Conservation (phyloP, 805 yeast genomes). For the Ogataea henricii region DNA sequence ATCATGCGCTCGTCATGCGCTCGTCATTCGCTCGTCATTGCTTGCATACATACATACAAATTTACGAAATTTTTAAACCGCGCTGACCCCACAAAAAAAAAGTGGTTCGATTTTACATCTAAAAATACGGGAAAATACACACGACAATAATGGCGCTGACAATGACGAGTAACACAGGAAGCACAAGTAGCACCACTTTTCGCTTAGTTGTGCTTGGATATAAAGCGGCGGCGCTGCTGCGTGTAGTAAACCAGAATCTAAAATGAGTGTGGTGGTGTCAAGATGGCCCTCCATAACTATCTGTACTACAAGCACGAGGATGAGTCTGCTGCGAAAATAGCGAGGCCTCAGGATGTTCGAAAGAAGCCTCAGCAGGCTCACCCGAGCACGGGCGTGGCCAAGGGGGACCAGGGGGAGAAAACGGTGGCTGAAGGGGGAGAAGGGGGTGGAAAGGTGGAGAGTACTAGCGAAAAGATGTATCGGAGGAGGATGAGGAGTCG, state of each 20-base stretch:
- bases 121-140: background rate
- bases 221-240: background rate
- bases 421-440: background rate
- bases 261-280: background rate
- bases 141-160: background rate
- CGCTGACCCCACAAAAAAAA: slow-evolving; percentile 7
- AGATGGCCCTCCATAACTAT: slow-evolving; percentile 48
- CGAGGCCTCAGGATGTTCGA: slow-evolving; percentile 37
- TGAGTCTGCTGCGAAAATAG: slow-evolving; percentile 38
- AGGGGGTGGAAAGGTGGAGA: background rate
- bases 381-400: too few species aligned
- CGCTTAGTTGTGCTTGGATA: background rate
- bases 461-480: background rate
- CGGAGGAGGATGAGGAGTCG: background rate
- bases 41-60: background rate
- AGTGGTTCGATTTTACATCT: slow-evolving; percentile 14
- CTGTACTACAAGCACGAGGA: slow-evolving; percentile 45
- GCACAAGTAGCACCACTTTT: slow-evolving; percentile 4
- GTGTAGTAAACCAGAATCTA: background rate
- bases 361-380: too few species aligned
- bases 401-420: too few species aligned
- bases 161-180: background rate
- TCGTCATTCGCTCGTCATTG: background rate
- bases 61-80: slow-evolving; percentile 1
- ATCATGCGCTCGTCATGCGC: too few species aligned